phyloP scores from a whole-genome alignment of 768 basidiomycete genomes.

The Tylopilus plumbeoviolaceoides region DNA sequence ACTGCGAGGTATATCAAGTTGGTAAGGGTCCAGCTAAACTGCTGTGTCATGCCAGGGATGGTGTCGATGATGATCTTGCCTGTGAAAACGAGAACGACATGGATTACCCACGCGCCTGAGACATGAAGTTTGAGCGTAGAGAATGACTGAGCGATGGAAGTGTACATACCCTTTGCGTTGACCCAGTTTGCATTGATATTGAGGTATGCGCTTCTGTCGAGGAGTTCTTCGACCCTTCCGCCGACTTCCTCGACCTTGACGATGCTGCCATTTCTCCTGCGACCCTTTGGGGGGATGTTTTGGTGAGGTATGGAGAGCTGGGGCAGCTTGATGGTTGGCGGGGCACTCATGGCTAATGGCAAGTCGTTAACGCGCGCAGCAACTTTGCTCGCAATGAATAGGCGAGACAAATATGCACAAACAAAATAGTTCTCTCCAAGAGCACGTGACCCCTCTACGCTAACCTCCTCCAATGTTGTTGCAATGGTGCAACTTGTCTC shows the following conservation, averaged over 20 bases:
- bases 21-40: slow-evolving; percentile 93
- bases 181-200: slow-evolving; percentile 94
- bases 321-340: slow-evolving; percentile 55
- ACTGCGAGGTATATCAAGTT: slow-evolving; percentile 90
- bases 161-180: slow-evolving; percentile 72
- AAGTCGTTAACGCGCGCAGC: not conserved
- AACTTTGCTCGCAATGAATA: not conserved
- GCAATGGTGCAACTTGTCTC: slow-evolving; percentile 64
- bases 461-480: slow-evolving; percentile 43
- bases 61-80: slow-evolving; percentile 94
- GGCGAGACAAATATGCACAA: slow-evolving; percentile 13
- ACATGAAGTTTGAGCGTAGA: slow-evolving; percentile 1
- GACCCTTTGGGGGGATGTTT: slow-evolving; percentile 35
- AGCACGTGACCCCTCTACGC: slow-evolving; percentile 15
- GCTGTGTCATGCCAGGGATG: slow-evolving; percentile 89
- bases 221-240: slow-evolving; percentile 65
- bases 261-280: slow-evolving; percentile 66
- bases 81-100: slow-evolving; percentile 84
- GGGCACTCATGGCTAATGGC: slow-evolving; percentile 40
- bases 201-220: slow-evolving; percentile 76
- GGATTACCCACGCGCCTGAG: slow-evolving; percentile 95
- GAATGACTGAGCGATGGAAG: slow-evolving; percentile 8
- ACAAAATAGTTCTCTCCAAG: not conserved
- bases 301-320: slow-evolving; percentile 34
- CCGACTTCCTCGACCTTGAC: slow-evolving; percentile 85